Base-by-base conservation (phyloP, 2,329 filamentous ascomycete species). In the Epichloe uncinata region DNA sequence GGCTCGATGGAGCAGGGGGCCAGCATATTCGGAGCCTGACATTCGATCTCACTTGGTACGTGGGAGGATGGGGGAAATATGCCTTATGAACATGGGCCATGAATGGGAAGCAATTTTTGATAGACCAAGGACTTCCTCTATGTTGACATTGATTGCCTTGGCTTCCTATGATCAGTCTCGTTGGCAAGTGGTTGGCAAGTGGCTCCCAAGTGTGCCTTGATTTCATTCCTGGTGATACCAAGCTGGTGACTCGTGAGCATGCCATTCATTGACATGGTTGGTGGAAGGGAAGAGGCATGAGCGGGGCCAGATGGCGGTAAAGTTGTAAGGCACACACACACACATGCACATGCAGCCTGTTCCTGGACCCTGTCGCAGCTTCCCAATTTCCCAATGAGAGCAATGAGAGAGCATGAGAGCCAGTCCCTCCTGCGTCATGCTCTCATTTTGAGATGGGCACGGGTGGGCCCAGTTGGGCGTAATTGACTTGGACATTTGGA, bases 341-440 rank as follows among this genome's bases (percentile, higher is more conserved):
- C 18, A 18, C 3, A 18, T 18, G 18, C 18, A 18, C 18, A 18
- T 18, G 18, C 18, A 13, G 22, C 36, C 45, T 22, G 47, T 51
- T 52, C 47, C 51, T 52, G 51, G 42, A 40, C 52, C 50, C 46
- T 38, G 50, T 47, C 51, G 47, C 51, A 26, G 12, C 44, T 49
- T 47, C 47, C 47, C 47, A n/a, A 18, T 18, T 18, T 18, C 16
- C 16, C 16, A 18, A 18, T 18, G 16, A 18, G 16, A 18, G 16
- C 16, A 18, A 37, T 20, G 22, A 37, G 36, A 40, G 42, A 40
- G 42, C 48, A 34, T 37, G 48, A 26, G 26, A 40, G 46, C 42
- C 42, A 48, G 46, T 54, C 50, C 26, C 48, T 54, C 53, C 50
- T 56, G 54, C 54, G 48, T 53, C 53, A 52, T 53, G 42, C 48